phyloP scores from a whole-genome alignment of 2,329 filamentous ascomycete genomes.

The Ophiocordyceps camponoti-leonardi region DNA sequence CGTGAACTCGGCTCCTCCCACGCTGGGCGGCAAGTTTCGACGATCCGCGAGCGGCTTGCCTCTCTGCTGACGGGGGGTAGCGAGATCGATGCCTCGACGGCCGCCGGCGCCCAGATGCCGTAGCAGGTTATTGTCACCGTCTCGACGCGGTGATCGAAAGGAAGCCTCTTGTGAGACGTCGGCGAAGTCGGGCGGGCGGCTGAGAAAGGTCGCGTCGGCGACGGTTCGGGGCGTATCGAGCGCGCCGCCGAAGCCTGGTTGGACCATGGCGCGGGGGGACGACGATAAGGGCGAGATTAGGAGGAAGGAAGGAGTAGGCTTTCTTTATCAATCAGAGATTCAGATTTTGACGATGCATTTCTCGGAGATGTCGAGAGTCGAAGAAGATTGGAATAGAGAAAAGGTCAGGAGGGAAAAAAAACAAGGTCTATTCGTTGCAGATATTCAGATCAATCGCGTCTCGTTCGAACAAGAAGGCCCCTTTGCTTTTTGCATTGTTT shows the following conservation, averaged over 20 bases:
- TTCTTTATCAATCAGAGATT: neutral
- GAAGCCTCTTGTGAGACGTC: slow-evolving; percentile 80
- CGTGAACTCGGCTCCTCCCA: slow-evolving; percentile 70
- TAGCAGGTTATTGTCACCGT: slow-evolving; percentile 40
- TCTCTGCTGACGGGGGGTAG: slow-evolving; percentile 54
- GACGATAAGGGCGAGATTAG: neutral
- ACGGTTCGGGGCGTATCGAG: slow-evolving; percentile 76
- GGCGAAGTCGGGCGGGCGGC: slow-evolving; percentile 46
- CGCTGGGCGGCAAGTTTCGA: slow-evolving; percentile 49
- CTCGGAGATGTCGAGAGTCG: neutral
- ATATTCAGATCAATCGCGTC: neutral
- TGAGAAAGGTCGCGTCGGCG: slow-evolving; percentile 71
- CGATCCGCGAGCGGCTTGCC: slow-evolving; percentile 52
- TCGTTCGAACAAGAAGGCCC: neutral
- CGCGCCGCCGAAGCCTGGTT: slow-evolving; percentile 41
- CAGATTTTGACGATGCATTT: neutral
- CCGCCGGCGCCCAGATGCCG: slow-evolving; percentile 55
- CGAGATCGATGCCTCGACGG: slow-evolving; percentile 37
- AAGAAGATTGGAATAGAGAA: neutral
- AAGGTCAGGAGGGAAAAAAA: neutral
- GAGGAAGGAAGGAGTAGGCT: neutral
- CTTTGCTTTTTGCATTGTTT: slow-evolving; percentile 17
- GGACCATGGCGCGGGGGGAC: slow-evolving; percentile 33
- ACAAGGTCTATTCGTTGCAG: neutral
- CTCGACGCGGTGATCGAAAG: slow-evolving; percentile 63